Percentiles rank a stretch among this genome's conserved stretches.
Evolutionary conservation across 176 grass and related monocot species (phyloP).

Genomic region (sorghum (Sorghum bicolor)): DNA sequence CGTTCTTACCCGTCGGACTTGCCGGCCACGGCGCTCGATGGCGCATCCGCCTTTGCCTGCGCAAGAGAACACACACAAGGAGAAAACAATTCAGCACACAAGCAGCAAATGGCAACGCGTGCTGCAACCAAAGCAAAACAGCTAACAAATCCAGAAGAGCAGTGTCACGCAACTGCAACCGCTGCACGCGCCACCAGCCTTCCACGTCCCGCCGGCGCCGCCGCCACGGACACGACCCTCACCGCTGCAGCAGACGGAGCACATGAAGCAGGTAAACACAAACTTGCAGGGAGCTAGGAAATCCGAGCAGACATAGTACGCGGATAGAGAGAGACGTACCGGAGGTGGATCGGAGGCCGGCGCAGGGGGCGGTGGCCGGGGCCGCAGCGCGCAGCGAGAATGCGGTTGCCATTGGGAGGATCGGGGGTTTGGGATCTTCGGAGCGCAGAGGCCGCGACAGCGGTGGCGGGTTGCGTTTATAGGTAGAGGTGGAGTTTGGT

Average conservation of each 20-base stretch:
- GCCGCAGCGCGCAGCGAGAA: slow-evolving; percentile 37
- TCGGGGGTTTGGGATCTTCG: background rate
- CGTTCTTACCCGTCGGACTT: slow-evolving; percentile 42
- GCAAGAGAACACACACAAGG: background rate
- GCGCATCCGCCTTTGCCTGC: slow-evolving; percentile 46
- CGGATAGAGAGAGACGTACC: background rate
- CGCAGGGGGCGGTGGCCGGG: slow-evolving; percentile 7
- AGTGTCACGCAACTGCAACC: slow-evolving; percentile 40
- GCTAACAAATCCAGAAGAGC: background rate
- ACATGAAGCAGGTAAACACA: background rate
- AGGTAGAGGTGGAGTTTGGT: background rate
- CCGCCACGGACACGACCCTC: slow-evolving; percentile 18
- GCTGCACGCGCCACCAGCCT: slow-evolving; percentile 23
- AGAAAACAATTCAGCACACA: background rate
- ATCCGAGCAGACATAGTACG: background rate
- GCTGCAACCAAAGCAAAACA: background rate
- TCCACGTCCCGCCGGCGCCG: background rate
- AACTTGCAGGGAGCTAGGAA: background rate
- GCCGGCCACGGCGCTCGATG: background rate
- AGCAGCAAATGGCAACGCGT: slow-evolving; percentile 13
- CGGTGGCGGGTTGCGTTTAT: background rate
- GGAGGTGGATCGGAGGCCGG: background rate
- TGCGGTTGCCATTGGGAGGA: slow-evolving; percentile 37
- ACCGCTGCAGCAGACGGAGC: slow-evolving; percentile 15
- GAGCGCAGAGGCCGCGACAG: background rate